Conservation (phyloP, 1,139 yeast species). For the Debaryomycetaceae sp. region DNA sequence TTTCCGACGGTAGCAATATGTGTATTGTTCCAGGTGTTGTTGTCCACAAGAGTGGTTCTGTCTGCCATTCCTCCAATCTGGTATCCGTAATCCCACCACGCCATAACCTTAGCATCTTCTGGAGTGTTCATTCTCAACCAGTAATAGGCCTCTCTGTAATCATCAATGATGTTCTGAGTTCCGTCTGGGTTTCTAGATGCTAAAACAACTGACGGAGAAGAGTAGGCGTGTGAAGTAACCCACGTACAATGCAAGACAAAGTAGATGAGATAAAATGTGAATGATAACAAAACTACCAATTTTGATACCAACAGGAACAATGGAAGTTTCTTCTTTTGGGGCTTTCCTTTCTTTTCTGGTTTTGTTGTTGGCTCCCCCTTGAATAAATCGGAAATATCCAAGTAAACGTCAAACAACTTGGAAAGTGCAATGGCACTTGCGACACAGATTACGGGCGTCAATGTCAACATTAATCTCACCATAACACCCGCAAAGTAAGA, state of each 20-base stretch:
- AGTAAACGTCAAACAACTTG: constrained; percentile 76
- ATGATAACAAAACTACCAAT: constrained; percentile 62
- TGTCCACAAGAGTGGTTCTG: constrained; percentile 95
- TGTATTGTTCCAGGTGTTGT: constrained; percentile 99
- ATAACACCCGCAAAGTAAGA: constrained; percentile 98
- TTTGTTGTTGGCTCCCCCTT: constrained; percentile 7
- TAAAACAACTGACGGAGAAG: constrained; percentile 96
- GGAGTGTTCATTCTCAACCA: constrained; percentile 98
- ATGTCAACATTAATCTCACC: constrained; percentile 96
- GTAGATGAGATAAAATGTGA: constrained; percentile 68
- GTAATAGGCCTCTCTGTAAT: constrained; percentile 97
- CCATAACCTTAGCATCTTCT: constrained; percentile 93
- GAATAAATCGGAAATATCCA: constrained; percentile 57
- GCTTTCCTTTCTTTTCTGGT: constrained; percentile 8
- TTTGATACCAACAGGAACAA: constrained; percentile 50
- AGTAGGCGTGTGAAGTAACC: constrained; percentile 94
- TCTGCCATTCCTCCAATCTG: constrained; percentile 99
- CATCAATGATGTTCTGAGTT: constrained; percentile 80
- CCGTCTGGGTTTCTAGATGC: constrained; percentile 88
- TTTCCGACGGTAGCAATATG: constrained; percentile 99
- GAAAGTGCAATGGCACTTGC: constrained; percentile 84
- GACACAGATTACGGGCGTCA: constrained; percentile 95
- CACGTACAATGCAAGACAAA: constrained; percentile 96
- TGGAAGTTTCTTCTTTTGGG: constrained; percentile 15
- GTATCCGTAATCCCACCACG: constrained; percentile 99